A percentile compares a stretch with the other conserved stretches of the same genome.
Conservation (phyloP, 1,139 yeast species). For the Torulaspora globosa region DNA sequence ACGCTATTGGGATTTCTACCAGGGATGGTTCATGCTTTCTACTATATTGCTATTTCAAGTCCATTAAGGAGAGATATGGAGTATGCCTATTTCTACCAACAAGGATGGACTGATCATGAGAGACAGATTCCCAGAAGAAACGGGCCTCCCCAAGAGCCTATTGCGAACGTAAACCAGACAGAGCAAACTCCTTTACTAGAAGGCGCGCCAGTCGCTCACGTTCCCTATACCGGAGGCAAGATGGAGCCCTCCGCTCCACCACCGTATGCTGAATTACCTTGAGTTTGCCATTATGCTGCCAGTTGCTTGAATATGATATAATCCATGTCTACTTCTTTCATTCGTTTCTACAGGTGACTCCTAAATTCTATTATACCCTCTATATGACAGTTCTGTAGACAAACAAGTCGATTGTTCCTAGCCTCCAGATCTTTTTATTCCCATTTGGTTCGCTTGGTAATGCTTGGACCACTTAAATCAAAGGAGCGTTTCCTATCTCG, state of each 20-base stretch:
- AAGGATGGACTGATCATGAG: conserved; percentile 35
- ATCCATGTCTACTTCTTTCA: neutral
- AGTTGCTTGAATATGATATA: neutral
- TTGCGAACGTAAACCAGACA: conserved; percentile 5
- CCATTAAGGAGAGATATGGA: conserved; percentile 29
- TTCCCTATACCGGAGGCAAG: conserved; percentile 10
- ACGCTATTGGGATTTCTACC: conserved; percentile 79
- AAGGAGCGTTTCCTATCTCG: conserved; percentile 10
- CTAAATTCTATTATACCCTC: neutral
- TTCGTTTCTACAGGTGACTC: neutral
- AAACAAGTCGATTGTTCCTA: neutral
- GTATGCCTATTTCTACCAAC: conserved; percentile 29
- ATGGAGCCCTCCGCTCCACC: conserved; percentile 12
- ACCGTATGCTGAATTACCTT: conserved; percentile 17
- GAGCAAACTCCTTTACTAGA: conserved; percentile 10
- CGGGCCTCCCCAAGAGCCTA: conserved; percentile 3
- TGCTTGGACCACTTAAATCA: conserved; percentile 1
- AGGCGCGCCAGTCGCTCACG: conserved; percentile 8
- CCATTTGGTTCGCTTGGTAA: conserved; percentile 12
- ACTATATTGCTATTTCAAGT: conserved; percentile 39
- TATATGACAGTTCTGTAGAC: neutral
- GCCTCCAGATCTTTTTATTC: conserved; percentile 1
- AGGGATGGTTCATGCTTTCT: conserved; percentile 68
- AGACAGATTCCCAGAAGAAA: conserved; percentile 14
- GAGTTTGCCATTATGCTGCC: neutral